A percentile compares a stretch with the other conserved stretches of the same genome.
Conservation (phyloP, 2,329 filamentous ascomycete genomes). For the Rutstroemia sp. region DNA sequence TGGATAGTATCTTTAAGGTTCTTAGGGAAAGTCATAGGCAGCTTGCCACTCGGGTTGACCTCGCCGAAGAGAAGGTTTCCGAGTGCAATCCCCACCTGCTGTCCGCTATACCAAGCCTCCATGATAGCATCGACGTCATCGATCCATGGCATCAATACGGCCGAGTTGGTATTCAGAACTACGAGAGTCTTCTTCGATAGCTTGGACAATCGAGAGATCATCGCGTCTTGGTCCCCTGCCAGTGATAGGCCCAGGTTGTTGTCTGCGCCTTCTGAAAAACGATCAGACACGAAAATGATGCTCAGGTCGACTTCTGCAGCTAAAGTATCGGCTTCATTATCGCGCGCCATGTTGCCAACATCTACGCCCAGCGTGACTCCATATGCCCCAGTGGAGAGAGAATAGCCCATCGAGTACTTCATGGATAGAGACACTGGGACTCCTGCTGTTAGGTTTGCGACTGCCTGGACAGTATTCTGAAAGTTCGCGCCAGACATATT, state of each 20-base stretch:
- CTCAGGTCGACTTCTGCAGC: neutral
- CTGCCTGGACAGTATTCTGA: neutral
- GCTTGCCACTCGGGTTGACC: constrained; percentile 52
- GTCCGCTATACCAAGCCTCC: constrained; percentile 49
- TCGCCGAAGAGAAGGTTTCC: constrained; percentile 54
- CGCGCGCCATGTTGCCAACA: neutral
- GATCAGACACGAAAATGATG: neutral
- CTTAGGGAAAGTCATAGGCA: constrained; percentile 45
- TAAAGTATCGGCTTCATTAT: neutral
- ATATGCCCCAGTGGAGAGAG: neutral
- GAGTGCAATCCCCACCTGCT: constrained; percentile 58
- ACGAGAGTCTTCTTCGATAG: constrained; percentile 52
- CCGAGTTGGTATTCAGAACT: constrained; percentile 54
- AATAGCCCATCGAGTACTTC: neutral
- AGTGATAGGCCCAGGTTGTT: neutral
- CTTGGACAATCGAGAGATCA: constrained; percentile 44
- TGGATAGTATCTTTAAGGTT: constrained; percentile 41
- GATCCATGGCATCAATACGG: constrained; percentile 46
- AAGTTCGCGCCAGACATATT: neutral
- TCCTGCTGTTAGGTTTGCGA: neutral
- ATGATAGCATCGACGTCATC: constrained; percentile 32
- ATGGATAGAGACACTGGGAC: neutral
- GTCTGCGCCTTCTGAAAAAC: neutral
- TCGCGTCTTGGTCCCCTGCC: constrained; percentile 9
- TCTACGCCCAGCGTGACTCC: neutral